phyloP scores from a whole-genome alignment of 2,329 filamentous ascomycete species.

The Paraphoma chrysanthemicola region DNA sequence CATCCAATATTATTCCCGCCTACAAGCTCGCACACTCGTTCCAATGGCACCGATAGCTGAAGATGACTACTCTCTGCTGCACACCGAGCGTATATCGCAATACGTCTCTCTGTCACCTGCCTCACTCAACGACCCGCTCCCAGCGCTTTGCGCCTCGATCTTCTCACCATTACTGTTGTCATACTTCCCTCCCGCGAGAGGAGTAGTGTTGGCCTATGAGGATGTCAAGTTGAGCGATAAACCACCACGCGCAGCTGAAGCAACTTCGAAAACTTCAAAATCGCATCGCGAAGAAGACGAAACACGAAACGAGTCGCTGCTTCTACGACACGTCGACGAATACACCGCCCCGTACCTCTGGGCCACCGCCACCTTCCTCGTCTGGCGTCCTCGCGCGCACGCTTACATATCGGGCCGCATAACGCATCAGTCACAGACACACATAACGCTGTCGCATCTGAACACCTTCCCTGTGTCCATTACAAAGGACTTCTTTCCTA shows the following conservation, averaged over 20 bases:
- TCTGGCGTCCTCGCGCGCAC: conserved; percentile 79
- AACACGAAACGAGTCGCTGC: conserved; percentile 16
- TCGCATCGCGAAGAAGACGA: background rate
- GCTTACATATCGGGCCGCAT: conserved; percentile 80
- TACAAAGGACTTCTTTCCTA: conserved; percentile 75
- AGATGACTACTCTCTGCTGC: conserved; percentile 62
- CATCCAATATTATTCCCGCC: conserved; percentile 14
- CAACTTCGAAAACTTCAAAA: background rate
- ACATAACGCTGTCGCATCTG: conserved; percentile 87
- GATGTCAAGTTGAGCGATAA: conserved; percentile 71
- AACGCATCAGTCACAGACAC: conserved; percentile 86
- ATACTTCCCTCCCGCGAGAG: conserved; percentile 75
- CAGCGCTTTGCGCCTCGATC: conserved; percentile 75
- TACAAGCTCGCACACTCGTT: background rate
- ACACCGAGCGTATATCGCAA: conserved; percentile 79
- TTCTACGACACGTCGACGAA: conserved; percentile 59
- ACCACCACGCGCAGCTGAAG: conserved; percentile 52
- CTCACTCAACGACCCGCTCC: conserved; percentile 71
- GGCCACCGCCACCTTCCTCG: conserved; percentile 84
- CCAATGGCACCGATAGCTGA: conserved; percentile 35
- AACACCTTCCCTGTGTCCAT: conserved; percentile 93
- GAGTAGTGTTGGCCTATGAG: conserved; percentile 76
- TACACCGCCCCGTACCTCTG: conserved; percentile 87
- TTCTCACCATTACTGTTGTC: conserved; percentile 77
- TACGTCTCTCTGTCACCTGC: conserved; percentile 77